Conservation (phyloP, 441 rosid genomes). For the Manihot esculenta region DNA sequence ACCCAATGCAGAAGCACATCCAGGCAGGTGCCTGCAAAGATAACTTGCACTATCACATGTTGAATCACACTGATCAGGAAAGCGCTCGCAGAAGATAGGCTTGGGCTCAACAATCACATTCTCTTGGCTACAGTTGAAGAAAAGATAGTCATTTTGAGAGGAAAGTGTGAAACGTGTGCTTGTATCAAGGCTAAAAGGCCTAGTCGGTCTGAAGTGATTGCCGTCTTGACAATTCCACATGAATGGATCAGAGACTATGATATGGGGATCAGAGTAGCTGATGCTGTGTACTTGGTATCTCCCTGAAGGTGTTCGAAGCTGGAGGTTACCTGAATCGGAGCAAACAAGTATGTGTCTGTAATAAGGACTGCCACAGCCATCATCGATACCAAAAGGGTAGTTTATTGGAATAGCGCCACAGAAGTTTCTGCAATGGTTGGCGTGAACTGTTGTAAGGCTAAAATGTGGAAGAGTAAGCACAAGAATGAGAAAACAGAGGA, state of each 20-base stretch:
- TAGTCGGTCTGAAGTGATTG: conserved; percentile 62
- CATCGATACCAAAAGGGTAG: conserved; percentile 79
- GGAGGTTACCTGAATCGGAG: conserved; percentile 52
- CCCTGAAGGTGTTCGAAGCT: conserved; percentile 85
- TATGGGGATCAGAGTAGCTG: conserved; percentile 80
- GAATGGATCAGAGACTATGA: conserved; percentile 65
- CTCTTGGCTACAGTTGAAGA: conserved; percentile 76
- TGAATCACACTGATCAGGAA: conserved; percentile 88
- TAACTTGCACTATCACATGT: conserved; percentile 86
- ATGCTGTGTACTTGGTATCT: conserved; percentile 64
- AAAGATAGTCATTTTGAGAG: conserved; percentile 77
- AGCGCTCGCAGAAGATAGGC: conserved; percentile 79
- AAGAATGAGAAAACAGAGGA: background rate
- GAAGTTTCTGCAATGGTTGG: conserved; percentile 57
- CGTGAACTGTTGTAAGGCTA: conserved; percentile 35
- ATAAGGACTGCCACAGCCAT: conserved; percentile 88
- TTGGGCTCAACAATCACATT: conserved; percentile 74
- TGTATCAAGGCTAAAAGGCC: conserved; percentile 84
- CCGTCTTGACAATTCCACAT: conserved; percentile 88
- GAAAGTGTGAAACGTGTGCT: conserved; percentile 81
- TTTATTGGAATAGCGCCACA: conserved; percentile 72
- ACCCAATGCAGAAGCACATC: conserved; percentile 50
- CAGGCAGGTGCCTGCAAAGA: conserved; percentile 84
- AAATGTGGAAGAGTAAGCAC: conserved; percentile 15
- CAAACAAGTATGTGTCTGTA: conserved; percentile 78